Evolutionary conservation across 2,329 filamentous ascomycete genomes (phyloP), one percentile per base, ranked within the genome.

Genomic region (Aspergillus floridensis): DNA sequence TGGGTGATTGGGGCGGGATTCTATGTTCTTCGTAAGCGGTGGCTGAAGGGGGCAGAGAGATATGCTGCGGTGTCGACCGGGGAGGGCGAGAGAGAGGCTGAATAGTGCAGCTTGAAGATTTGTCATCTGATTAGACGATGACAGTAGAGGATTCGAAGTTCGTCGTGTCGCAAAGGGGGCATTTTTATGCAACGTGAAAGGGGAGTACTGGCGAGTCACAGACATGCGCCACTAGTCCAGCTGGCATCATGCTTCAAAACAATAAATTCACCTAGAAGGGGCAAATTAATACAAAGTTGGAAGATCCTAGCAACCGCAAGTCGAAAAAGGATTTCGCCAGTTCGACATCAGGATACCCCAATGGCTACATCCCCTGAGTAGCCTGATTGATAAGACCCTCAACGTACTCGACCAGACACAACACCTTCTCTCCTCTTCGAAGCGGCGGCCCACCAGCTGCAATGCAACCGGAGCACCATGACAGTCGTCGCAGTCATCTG

Each of bases 401-500:
- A 32, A 79, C 62, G 61, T 79, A 75, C 57, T 80, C 77, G 2
- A 77, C 77, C 59, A 81, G 67, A 0, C 75, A 76, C 57, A 81
- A 67, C 48, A 81, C 74, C 65, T 82, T 83, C 70, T 83, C 70
- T 83, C 81, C 65, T 84, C 81, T 57, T 82, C 76, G 54, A 81
- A 76, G 47, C 80, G 76, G n/a, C 81, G 72, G 5, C 75, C 80
- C 6, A 83, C 73, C 32, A 83, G 65, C 65, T 84, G 81, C 10
- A 83, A 59, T 4, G 75, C 76, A 4, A 82, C 80, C 10, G 79
- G 80, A 2, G 77, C 79, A 1, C 79, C 79, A 59, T 84, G 67
- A 57, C 80, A 83, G 1, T 77, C 68, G 29, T 80, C 77, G 0
- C 80, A 74, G 63, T 83, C 80, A 66, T 83, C 79, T 81, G 57